phyloP scores from a whole-genome alignment of 2,329 filamentous ascomycete genomes.

The Diaporthe helianthi region DNA sequence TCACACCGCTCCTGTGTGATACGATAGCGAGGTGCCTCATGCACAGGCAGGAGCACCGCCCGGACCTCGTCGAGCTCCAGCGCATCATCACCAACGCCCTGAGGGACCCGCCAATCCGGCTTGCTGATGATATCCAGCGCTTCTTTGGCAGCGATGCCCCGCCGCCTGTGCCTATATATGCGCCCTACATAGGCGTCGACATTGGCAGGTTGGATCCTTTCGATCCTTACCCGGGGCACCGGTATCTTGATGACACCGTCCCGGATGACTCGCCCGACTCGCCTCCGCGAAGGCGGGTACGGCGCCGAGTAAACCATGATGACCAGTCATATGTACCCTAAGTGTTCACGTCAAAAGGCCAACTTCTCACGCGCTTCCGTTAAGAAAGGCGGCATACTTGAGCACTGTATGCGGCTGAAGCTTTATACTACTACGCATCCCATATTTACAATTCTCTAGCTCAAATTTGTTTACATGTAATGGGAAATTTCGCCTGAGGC shows the following conservation, averaged over 20 bases:
- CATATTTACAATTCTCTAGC: not conserved
- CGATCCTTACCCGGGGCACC: not conserved
- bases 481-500: not conserved
- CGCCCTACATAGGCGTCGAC: not conserved
- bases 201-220: not conserved
- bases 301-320: not conserved
- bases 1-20: not conserved
- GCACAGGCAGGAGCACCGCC: constrained; percentile 11
- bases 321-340: not conserved
- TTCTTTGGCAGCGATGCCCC: not conserved
- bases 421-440: not conserved
- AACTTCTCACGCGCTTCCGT: not conserved
- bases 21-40: constrained; percentile 5
- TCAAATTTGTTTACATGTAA: not conserved
- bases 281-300: not conserved
- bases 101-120: not conserved
- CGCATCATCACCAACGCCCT: not conserved
- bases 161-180: not conserved
- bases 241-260: not conserved
- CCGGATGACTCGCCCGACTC: not conserved
- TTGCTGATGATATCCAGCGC: not conserved
- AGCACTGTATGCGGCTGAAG: not conserved
- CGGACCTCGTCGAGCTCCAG: not conserved
- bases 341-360: too few relatives aligned
- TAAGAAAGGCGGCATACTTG: not conserved